These are phyloP conservation scores for Xylariomycetidae sp. DNA, from an alignment of 2,329 filamentous ascomycete genomes.

Conservation along the genomic window DNA sequence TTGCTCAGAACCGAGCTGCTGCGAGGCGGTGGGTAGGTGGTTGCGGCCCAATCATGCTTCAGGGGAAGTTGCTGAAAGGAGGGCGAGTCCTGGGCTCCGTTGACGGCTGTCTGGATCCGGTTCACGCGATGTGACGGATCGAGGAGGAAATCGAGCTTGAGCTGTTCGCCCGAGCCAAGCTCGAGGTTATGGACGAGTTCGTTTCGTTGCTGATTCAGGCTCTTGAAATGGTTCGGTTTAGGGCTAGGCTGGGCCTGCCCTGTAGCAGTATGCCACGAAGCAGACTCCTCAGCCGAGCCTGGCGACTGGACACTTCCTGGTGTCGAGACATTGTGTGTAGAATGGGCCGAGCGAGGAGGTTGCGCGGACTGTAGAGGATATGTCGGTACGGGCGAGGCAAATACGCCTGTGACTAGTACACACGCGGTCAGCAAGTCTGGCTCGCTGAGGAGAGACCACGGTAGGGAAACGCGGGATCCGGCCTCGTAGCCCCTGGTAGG, in stretches of 20 bases:
- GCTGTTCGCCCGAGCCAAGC: conserved; percentile 55
- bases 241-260: conserved; percentile 21
- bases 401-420: conserved; percentile 25
- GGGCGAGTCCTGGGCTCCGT: conserved; percentile 42
- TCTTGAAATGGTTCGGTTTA: conserved; percentile 23
- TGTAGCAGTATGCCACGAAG: no score
- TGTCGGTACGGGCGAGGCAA: conserved; percentile 22
- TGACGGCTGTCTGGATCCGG: conserved; percentile 46
- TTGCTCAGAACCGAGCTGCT: conserved; percentile 3
- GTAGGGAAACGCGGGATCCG: no score
- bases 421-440: conserved; percentile 6
- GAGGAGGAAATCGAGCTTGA: conserved; percentile 71
- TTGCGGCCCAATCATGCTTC: conserved; percentile 45
- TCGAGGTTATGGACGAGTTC: conserved; percentile 53
- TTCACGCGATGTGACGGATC: conserved; percentile 52
- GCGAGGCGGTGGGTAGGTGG: conserved; percentile 7
- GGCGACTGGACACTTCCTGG: conserved; percentile 35
- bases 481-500: no score
- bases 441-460: not conserved
- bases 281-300: no score
- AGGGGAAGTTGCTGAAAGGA: conserved; percentile 42
- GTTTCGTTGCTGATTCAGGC: conserved; percentile 43
- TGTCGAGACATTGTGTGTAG: conserved; percentile 32
- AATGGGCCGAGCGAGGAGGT: conserved; percentile 22
- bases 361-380: no score